Base-by-base conservation (phyloP, 805 yeast species). In the Vanderwaltozyma tropicalis region DNA sequence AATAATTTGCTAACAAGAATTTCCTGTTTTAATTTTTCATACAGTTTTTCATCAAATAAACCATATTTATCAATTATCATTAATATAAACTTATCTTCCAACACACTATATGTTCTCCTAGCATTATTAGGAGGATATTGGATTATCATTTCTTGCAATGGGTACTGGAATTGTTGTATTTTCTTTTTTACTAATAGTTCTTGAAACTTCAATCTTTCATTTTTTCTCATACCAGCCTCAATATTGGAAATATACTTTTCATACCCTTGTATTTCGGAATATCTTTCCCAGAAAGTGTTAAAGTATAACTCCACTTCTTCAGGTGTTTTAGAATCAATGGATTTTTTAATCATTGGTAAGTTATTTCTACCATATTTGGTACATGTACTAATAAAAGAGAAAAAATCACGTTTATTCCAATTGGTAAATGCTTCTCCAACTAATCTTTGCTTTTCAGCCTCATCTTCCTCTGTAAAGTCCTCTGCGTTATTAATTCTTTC, bases 101-200 rank as follows among this genome's bases (percentile, higher is more conserved):
- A 56, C 24, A 74, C 72, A 8, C 83, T 75, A 49, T 80, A 83
- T 8, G 80, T 69, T 47, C 87, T 63, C 50, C 82, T 80, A 11
- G 92, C 80, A 53, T 80, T 82, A 52, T 81, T 82, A n/a, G 88
- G 88, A 0, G 92, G 89, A 42, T 80, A 83, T 38, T 74, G 80
- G 18, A 83, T 76, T 4, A 60, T 61, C 57, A 83, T 60, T 31
- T 79, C 77, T 32, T 76, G 76, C 17, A 80, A 53, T 0, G 88
- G 87, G 40, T 70, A 73, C n/a, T 65, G 63, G 30, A 68, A 64
- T 38, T 67, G 71, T 32, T 67, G 67, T 45, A 81, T 60, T 47
- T 80, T 80, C 24, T 57, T 60, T 2, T 66, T 67, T 27, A 82
- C 61, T 9, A 79, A 59, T 35, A 63, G 66, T 42, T 77, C 74